phyloP scores from a whole-genome alignment of 140 eudicot species.

The Ambrosia hybrid region DNA sequence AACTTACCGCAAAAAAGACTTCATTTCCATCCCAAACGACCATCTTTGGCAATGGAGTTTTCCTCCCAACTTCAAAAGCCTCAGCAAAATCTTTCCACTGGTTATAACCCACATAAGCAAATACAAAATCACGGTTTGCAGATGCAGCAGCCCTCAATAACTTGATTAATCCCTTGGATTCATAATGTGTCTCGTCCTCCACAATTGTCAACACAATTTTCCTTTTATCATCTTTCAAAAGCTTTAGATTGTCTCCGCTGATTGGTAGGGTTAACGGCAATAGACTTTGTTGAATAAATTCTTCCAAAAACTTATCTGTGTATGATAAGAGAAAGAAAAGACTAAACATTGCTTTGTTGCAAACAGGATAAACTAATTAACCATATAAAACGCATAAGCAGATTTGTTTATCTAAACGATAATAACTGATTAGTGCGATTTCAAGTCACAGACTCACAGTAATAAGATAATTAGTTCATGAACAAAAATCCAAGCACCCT shows the following conservation, averaged over 20 bases:
- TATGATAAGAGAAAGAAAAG: neutral
- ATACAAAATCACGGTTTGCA: conserved; percentile 85
- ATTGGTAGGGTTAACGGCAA: conserved; percentile 76
- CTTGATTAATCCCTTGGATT: conserved; percentile 56
- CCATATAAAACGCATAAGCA: neutral
- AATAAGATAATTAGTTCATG: neutral
- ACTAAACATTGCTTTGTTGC: neutral
- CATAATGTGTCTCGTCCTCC: conserved; percentile 56
- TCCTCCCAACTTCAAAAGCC: conserved; percentile 76
- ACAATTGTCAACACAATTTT: conserved; percentile 75
- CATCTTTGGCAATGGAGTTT: conserved; percentile 83
- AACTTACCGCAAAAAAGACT: conserved; percentile 64
- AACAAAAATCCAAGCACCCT: neutral
- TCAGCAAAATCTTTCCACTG: conserved; percentile 79
- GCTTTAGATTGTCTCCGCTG: conserved; percentile 59
- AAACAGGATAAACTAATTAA: neutral
- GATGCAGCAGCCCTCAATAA: conserved; percentile 90
- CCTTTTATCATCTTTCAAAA: conserved; percentile 75
- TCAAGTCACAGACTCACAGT: neutral
- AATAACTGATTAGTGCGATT: neutral
- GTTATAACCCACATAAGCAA: conserved; percentile 74
- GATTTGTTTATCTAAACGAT: neutral
- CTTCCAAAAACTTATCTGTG: conserved; percentile 72
- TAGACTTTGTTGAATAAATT: conserved; percentile 66
- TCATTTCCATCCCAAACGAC: conserved; percentile 98